A percentile compares a stretch with the other conserved stretches of the same genome.
These are phyloP conservation scores for Roridomyces roridus DNA, from an alignment of 768 basidiomycete genomes.

Conservation along the genomic window DNA sequence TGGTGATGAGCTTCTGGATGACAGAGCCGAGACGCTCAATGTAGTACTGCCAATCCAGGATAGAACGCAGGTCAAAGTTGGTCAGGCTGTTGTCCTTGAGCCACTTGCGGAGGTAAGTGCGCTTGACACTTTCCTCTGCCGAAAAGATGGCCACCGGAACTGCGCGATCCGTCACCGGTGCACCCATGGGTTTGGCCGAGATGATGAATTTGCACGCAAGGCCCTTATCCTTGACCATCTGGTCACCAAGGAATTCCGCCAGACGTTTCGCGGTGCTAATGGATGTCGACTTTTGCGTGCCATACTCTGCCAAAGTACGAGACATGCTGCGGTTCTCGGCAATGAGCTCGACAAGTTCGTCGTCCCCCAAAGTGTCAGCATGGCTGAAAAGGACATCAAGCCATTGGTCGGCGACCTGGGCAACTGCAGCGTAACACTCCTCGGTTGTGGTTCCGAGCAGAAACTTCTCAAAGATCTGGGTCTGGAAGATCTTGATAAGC, in stretches of 20 bases:
- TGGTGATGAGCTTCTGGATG: constrained; percentile 98
- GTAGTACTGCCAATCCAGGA: constrained; percentile 98
- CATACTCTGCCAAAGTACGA: constrained; percentile 95
- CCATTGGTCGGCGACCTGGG: constrained; percentile 95
- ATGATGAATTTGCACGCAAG: constrained; percentile 99
- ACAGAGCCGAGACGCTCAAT: constrained; percentile 97
- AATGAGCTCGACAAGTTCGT: constrained; percentile 96
- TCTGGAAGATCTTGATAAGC: constrained; percentile 99
- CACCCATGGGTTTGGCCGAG: constrained; percentile 89
- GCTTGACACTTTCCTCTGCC: constrained; percentile 90
- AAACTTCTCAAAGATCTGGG: constrained; percentile 98
- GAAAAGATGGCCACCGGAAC: constrained; percentile 98
- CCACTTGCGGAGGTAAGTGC: constrained; percentile 93
- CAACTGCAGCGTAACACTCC: constrained; percentile 95
- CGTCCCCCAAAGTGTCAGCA: constrained; percentile 84
- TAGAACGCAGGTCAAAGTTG: constrained; percentile 90
- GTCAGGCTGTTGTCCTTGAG: constrained; percentile 89
- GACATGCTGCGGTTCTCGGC: constrained; percentile 99
- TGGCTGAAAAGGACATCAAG: constrained; percentile 91
- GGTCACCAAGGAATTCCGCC: constrained; percentile 95
- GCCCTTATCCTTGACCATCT: constrained; percentile 99
- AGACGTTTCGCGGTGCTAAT: constrained; percentile 95
- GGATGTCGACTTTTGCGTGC: constrained; percentile 95
- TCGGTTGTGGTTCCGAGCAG: constrained; percentile 90
- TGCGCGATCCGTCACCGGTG: constrained; percentile 96